These are phyloP conservation scores for Cenococcum geophilum DNA, from an alignment of 495 filamentous ascomycete genomes.

Conservation along the genomic window DNA sequence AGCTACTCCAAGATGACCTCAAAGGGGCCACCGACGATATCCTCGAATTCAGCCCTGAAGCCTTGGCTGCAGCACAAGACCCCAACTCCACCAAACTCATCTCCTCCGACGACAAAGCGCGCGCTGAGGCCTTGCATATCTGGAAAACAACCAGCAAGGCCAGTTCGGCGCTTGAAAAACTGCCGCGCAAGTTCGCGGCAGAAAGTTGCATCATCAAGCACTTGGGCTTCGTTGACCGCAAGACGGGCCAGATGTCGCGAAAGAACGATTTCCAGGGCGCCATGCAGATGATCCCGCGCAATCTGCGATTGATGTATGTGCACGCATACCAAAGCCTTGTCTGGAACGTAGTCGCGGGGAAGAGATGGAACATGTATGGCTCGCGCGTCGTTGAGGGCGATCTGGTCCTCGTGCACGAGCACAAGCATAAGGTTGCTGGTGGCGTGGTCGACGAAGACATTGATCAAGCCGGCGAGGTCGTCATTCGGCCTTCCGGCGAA, in stretches of 20 bases:
- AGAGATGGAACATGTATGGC: constrained; percentile 69
- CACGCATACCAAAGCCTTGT: constrained; percentile 93
- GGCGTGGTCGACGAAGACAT: constrained; percentile 39
- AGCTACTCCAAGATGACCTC: constrained; percentile 74
- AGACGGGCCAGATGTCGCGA: constrained; percentile 21
- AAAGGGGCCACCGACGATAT: constrained; percentile 70
- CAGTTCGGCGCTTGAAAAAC: constrained; percentile 51
- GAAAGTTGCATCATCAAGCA: constrained; percentile 72
- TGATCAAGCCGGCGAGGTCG: constrained; percentile 65
- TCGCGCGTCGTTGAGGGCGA: constrained; percentile 74
- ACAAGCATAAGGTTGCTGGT: constrained; percentile 42
- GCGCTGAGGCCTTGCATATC: constrained; percentile 66
- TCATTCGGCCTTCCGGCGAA: constrained; percentile 53
- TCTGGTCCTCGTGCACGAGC: constrained; percentile 63
- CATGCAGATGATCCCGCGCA: constrained; percentile 65
- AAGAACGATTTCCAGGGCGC: constrained; percentile 69
- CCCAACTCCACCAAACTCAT: constrained; percentile 28
- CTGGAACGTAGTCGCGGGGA: constrained; percentile 79
- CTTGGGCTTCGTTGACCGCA: constrained; percentile 44
- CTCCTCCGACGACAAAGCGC: constrained; percentile 67
- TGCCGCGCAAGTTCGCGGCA: constrained; percentile 79
- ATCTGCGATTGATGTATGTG: constrained; percentile 85
- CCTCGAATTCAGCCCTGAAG: constrained; percentile 52
- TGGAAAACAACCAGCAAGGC: constrained; percentile 57
- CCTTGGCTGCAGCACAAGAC: constrained; percentile 45